phyloP scores from a whole-genome alignment of 768 basidiomycete genomes.

The Tulasnella sp. region DNA sequence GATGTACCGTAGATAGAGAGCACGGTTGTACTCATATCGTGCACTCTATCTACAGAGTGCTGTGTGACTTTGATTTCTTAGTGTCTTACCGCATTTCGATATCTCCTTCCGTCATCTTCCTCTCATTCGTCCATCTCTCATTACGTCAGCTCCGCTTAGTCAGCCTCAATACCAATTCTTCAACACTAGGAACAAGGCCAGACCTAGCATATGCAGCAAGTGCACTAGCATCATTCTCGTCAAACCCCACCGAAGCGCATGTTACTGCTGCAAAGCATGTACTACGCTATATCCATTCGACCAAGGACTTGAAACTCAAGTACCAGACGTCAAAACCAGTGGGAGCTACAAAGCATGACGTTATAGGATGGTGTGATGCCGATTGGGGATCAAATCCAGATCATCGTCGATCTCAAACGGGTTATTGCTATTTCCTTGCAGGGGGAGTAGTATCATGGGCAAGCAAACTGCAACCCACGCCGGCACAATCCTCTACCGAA shows the following conservation, averaged over 20 bases:
- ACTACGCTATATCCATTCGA: conserved; percentile 7
- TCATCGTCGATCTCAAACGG: conserved; percentile 1
- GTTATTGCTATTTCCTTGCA: conserved; percentile 10
- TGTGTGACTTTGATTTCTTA: no score
- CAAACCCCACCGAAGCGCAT: conserved; percentile 18
- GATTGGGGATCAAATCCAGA: conserved; percentile 12
- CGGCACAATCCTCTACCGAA: conserved; percentile 21
- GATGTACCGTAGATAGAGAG: no score
- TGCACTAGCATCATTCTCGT: conserved; percentile 11
- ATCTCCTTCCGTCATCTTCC: no score
- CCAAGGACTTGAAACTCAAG: background rate
- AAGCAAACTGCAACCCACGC: conserved; percentile 18
- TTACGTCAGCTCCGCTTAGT: no score
- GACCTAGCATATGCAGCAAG: conserved; percentile 22
- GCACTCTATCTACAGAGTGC: no score
- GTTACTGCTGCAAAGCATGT: conserved; percentile 27
- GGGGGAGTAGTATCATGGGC: conserved; percentile 19
- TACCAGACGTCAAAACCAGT: background rate
- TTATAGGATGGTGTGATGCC: conserved; percentile 6
- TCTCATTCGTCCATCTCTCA: no score
- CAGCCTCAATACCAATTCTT: no score
- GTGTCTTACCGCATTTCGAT: no score
- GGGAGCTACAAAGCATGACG: no score
- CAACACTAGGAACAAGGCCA: conserved; percentile 22
- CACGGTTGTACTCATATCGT: no score